These are phyloP conservation scores for Helenozyma rhizophorensis DNA, from an alignment of 805 yeast genomes.

Conservation along the genomic window DNA sequence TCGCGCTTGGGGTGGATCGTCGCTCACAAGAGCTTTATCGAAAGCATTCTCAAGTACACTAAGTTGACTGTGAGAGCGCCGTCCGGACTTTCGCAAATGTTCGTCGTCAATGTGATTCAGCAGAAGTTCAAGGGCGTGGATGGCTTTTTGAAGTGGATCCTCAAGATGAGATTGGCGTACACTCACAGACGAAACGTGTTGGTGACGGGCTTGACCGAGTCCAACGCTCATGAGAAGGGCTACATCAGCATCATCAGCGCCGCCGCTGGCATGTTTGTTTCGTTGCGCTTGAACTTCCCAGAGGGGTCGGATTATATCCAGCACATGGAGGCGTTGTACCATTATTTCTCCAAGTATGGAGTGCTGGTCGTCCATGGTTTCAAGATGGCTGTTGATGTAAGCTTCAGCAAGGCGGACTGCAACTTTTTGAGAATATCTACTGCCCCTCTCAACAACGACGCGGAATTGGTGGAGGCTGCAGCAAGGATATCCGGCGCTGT, in stretches of 20 bases:
- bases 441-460: slow-evolving; percentile 26
- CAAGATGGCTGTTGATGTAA: slow-evolving; percentile 18
- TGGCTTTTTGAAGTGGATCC: slow-evolving; percentile 48
- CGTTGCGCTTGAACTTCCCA: slow-evolving; percentile 11
- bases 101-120: slow-evolving; percentile 14
- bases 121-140: slow-evolving; percentile 15
- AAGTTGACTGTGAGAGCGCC: slow-evolving; percentile 15
- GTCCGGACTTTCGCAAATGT: slow-evolving; percentile 15
- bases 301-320: slow-evolving; percentile 5
- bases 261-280: slow-evolving; percentile 22
- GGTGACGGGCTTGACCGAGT: slow-evolving; percentile 13
- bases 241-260: slow-evolving; percentile 19
- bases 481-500: slow-evolving; percentile 9
- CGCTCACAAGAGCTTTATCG: slow-evolving; percentile 14
- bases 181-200: slow-evolving; percentile 38
- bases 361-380: slow-evolving; percentile 12
- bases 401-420: slow-evolving; percentile 9
- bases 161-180: slow-evolving; percentile 44
- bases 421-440: slow-evolving; percentile 17
- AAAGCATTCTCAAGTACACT: slow-evolving; percentile 10
- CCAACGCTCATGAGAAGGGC: slow-evolving; percentile 17
- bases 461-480: slow-evolving; percentile 9
- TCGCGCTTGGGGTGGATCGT: slow-evolving; percentile 17
- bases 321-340: slow-evolving; percentile 7
- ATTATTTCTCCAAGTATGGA: slow-evolving; percentile 13